These are phyloP conservation scores for Pythium biforme DNA, from an alignment of 352 stramenopile species.

Conservation along the genomic window DNA sequence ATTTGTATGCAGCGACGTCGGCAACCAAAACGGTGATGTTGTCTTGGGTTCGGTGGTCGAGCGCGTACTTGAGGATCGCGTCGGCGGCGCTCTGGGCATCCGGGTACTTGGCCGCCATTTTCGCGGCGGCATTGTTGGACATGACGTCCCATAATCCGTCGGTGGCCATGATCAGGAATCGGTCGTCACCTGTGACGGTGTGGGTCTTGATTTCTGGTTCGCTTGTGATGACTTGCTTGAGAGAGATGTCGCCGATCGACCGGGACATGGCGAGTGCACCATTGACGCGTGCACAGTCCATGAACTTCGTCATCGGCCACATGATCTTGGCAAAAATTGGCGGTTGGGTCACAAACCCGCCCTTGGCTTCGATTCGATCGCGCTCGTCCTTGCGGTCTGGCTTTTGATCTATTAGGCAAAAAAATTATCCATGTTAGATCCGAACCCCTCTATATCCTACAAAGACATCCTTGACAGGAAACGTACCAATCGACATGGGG, in stretches of 20 bases:
- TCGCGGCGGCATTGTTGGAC: conserved; percentile 58
- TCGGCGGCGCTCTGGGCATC: conserved; percentile 60
- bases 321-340: conserved; percentile 64
- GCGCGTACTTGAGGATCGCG: conserved; percentile 55
- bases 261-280: conserved; percentile 76
- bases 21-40: conserved; percentile 82
- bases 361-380: conserved; percentile 65
- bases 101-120: conserved; percentile 46
- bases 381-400: conserved; percentile 75
- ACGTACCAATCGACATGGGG: conserved; percentile 52
- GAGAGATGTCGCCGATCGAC: conserved; percentile 78
- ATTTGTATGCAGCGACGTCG: conserved; percentile 56
- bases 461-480: not conserved
- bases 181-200: conserved; percentile 49
- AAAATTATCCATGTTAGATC: no score
- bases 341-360: conserved; percentile 61
- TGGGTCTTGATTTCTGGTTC: conserved; percentile 77
- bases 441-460: no score
- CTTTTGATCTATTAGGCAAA: conserved; percentile 62
- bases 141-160: conserved; percentile 87
- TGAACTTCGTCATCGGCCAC: conserved; percentile 72
- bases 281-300: conserved; percentile 84
- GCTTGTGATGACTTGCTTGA: conserved; percentile 75
- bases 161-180: conserved; percentile 77
- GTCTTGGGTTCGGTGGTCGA: conserved; percentile 58